phyloP scores from a whole-genome alignment of 139 green algal genomes.

The Chlamydomonas sphaeroides region DNA sequence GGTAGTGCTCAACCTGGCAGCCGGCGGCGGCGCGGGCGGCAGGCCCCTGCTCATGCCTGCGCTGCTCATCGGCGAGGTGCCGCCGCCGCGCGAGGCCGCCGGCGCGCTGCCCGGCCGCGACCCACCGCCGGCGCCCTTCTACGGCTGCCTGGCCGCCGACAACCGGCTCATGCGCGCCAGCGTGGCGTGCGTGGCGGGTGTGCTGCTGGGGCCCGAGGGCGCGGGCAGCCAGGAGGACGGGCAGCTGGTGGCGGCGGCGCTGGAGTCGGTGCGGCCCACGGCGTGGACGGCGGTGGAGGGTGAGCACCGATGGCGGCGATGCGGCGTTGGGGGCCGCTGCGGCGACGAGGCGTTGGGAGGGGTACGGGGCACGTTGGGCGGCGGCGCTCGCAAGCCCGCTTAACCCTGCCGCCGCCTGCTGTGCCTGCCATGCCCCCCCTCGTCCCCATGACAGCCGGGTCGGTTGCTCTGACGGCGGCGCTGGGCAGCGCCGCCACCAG shows the following conservation, averaged over 20 bases:
- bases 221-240: slow-evolving; percentile 3
- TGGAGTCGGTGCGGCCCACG: slow-evolving; percentile 15
- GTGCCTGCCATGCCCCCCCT: background rate
- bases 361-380: too few relatives aligned
- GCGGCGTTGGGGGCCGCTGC: too few relatives aligned
- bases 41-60: slow-evolving; percentile 62
- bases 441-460: background rate
- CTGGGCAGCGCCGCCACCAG: slow-evolving; percentile 33
- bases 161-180: slow-evolving; percentile 68
- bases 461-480: slow-evolving; percentile 11
- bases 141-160: slow-evolving; percentile 72
- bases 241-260: background rate
- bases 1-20: slow-evolving; percentile 68
- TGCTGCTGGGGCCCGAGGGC: slow-evolving; percentile 25
- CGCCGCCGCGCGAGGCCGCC: slow-evolving; percentile 11
- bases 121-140: slow-evolving; percentile 33
- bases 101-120: background rate
- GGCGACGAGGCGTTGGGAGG: too few relatives aligned
- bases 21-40: slow-evolving; percentile 30
- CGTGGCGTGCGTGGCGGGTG: slow-evolving; percentile 42
- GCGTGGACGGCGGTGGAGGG: slow-evolving; percentile 33
- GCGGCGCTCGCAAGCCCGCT: too few relatives aligned
- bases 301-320: too few relatives aligned
- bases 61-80: slow-evolving; percentile 49
- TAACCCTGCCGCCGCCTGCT: background rate